Base-by-base conservation (phyloP, 2,329 filamentous ascomycete species). In the Fusarium palustre region DNA sequence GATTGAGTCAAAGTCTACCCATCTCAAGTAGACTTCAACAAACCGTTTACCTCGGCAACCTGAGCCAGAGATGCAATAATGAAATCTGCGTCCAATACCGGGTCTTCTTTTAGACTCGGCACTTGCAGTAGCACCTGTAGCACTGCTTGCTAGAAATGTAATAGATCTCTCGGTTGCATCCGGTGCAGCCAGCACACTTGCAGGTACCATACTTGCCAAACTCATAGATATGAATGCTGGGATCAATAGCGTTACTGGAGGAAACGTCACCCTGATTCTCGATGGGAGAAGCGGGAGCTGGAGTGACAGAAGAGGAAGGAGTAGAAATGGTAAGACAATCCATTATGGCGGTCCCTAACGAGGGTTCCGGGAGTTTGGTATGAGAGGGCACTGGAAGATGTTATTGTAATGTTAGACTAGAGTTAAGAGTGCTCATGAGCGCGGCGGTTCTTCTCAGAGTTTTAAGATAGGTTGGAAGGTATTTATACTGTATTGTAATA, bases 61-160 rank as follows among this genome's bases (percentile, higher is more conserved):
- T n/a, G 3, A 10, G 7, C 15, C 16, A n/a, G 10, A 30, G 24
- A n/a, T 13, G 3, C 0, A 13, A n/a, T 9, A 9, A n/a, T 13
- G 3, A 0, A n/a, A 13, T 20, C 10, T 30, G 10, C 24, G n/a
- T 5, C 20, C 18, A 11, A 2, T 10, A 3, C 10, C 7, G 9
- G 12, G 31, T 11, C 18, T 7, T 15, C 15, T n/a, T 16, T 22
- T 33, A 63, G 8, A 63, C 41, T 2, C 16, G 13, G 6, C 58
- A 63, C 11, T 63, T 31, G 20, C 34, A 42, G 22, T 63, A 63
- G 20, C 58, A 63, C 5, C 16, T 15, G 18, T 63, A 63, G 20
- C 48, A 63, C 41, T 63, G 59, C 5, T 47, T 28, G 7, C 41
- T 63, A 3, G 20, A 9, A 15, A 63, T 56, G 11, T 58, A 63